phyloP scores from a whole-genome alignment of 2,329 filamentous ascomycete species.

The Dactylellina haptotyla region DNA sequence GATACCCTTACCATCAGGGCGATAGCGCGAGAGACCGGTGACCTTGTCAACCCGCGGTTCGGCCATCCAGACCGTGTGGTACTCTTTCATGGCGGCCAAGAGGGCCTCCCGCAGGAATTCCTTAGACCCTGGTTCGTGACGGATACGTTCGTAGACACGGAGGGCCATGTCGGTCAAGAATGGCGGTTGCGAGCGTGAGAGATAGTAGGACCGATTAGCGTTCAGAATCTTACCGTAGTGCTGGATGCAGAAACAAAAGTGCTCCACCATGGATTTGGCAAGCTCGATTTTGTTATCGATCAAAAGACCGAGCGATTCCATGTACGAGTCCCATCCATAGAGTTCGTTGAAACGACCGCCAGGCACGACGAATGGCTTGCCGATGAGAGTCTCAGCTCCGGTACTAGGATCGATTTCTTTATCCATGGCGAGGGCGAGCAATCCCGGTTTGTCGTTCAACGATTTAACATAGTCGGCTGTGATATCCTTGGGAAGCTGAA shows the following conservation, averaged over 20 bases:
- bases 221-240: conserved; percentile 99
- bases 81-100: conserved; percentile 95
- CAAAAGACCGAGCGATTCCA: conserved; percentile 90
- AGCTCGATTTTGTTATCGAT: conserved; percentile 81
- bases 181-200: conserved; percentile 91
- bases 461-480: conserved; percentile 74
- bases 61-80: conserved; percentile 86
- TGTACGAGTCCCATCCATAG: conserved; percentile 99
- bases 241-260: conserved; percentile 98
- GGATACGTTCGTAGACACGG: conserved; percentile 91
- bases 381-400: conserved; percentile 76
- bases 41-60: conserved; percentile 79
- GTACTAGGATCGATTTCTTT: conserved; percentile 74
- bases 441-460: conserved; percentile 85
- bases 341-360: conserved; percentile 97
- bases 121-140: conserved; percentile 79
- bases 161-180: conserved; percentile 98
- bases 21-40: conserved; percentile 84
- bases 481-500: conserved; percentile 78
- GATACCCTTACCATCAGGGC: conserved; percentile 83
- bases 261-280: conserved; percentile 91
- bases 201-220: conserved; percentile 94
- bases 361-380: conserved; percentile 94
- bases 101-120: conserved; percentile 84
- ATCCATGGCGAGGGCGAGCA: conserved; percentile 90